A percentile compares a stretch with the other conserved stretches of the same genome.
Evolutionary conservation across 2,329 filamentous ascomycete species (phyloP).

Genomic region (Alternaria longipes): DNA sequence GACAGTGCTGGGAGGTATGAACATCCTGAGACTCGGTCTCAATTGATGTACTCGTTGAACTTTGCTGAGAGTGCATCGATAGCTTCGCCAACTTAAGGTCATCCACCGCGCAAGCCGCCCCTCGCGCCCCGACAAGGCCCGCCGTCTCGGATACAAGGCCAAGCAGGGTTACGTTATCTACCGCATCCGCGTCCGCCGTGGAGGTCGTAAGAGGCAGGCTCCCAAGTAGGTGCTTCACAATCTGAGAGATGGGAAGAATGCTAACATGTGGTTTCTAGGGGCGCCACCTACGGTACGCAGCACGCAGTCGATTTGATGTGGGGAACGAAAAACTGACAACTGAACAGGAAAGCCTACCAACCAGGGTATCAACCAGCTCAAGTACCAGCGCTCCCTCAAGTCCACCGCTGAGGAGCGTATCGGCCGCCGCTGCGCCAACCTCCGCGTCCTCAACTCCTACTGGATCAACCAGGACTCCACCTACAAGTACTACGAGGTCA

Average conservation of each 20-base stretch:
- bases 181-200: conserved; percentile 96
- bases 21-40: conserved; percentile 39
- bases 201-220: conserved; percentile 96
- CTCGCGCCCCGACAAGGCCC: conserved; percentile 99
- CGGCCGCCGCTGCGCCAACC: conserved; percentile 97
- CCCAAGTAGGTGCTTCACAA: conserved; percentile 66
- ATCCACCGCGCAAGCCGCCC: conserved; percentile 99
- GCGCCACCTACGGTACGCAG: conserved; percentile 94
- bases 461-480: conserved; percentile 99
- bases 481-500: conserved; percentile 99
- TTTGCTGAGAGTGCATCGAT: conserved; percentile 99
- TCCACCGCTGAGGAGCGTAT: conserved; percentile 99
- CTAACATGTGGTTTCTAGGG: conserved; percentile 59
- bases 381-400: conserved; percentile 99
- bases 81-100: conserved; percentile 99
- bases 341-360: conserved; percentile 97
- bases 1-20: conserved; percentile 90
- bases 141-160: conserved; percentile 99
- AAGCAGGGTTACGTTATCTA: conserved; percentile 99
- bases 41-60: conserved; percentile 92
- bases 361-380: conserved; percentile 99
- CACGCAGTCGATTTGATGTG: conserved; percentile 8
- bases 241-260: conserved; percentile 8
- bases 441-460: conserved; percentile 99
- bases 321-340: conserved; percentile 32